These are phyloP conservation scores for Rosa chinensis DNA, from an alignment of 306 rosid species.

Conservation along the genomic window DNA sequence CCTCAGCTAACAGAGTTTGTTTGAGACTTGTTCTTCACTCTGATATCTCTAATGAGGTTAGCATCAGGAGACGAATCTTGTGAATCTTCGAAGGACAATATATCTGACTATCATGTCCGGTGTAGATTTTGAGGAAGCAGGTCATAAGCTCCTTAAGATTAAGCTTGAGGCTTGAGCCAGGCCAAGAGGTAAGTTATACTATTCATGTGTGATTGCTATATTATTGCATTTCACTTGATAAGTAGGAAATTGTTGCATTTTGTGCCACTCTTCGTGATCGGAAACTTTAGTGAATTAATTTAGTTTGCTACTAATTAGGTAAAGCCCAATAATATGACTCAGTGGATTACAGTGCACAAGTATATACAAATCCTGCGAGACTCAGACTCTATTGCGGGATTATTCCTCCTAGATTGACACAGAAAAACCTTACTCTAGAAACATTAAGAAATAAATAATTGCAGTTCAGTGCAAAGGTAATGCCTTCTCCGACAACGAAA, in stretches of 20 bases:
- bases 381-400: background rate
- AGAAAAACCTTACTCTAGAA: background rate
- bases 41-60: slow-evolving; percentile 65
- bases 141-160: slow-evolving; percentile 92
- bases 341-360: background rate
- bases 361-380: background rate
- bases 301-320: background rate
- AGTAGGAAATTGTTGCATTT: background rate
- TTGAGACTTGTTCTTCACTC: slow-evolving; percentile 72
- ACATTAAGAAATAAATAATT: background rate
- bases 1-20: slow-evolving; percentile 86
- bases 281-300: background rate
- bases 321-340: background rate
- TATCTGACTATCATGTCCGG: slow-evolving; percentile 94
- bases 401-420: background rate
- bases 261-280: background rate
- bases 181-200: slow-evolving; percentile 76
- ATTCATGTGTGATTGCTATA: slow-evolving; percentile 12
- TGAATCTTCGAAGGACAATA: slow-evolving; percentile 86
- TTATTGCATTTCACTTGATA: background rate
- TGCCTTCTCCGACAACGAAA: background rate
- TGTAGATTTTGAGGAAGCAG: slow-evolving; percentile 97
- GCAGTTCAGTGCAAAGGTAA: background rate
- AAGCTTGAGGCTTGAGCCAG: slow-evolving; percentile 97
- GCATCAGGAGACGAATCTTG: slow-evolving; percentile 64